Evolutionary conservation across 2,329 filamentous ascomycete genomes (phyloP).

Genomic region (Balansia obtecta): DNA sequence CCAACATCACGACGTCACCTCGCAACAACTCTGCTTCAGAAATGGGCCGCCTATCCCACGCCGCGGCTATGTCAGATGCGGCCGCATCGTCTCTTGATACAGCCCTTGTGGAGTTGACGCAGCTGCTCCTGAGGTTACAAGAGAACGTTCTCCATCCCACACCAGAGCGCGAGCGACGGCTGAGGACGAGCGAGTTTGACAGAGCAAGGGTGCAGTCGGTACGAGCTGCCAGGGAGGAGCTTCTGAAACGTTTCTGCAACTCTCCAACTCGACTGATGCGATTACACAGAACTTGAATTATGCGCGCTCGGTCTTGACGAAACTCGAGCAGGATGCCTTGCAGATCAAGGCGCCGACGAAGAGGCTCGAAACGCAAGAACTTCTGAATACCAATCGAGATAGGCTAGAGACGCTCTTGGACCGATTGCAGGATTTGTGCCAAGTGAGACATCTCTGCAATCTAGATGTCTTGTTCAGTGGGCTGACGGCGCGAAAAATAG

Average conservation of each 20-base stretch:
- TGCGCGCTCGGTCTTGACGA: slow-evolving; percentile 55
- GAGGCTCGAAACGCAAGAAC: slow-evolving; percentile 48
- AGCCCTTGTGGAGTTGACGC: slow-evolving; percentile 39
- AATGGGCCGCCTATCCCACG: not conserved
- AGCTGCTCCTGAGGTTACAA: slow-evolving; percentile 54
- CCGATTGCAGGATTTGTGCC: slow-evolving; percentile 54
- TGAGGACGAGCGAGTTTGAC: slow-evolving; percentile 53
- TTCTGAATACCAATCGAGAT: slow-evolving; percentile 53
- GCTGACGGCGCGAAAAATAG: slow-evolving; percentile 13
- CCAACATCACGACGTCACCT: not conserved
- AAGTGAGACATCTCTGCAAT: slow-evolving; percentile 29
- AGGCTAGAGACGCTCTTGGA: slow-evolving; percentile 53
- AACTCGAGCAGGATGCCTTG: slow-evolving; percentile 56
- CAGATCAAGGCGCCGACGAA: slow-evolving; percentile 44
- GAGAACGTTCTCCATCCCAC: slow-evolving; percentile 50
- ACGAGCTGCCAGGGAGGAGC: slow-evolving; percentile 21
- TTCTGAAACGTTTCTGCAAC: not conserved
- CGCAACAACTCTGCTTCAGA: not conserved
- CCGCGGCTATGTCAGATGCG: not conserved
- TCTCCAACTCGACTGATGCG: not conserved
- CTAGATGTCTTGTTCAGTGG: not conserved
- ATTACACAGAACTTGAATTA: slow-evolving; percentile 53
- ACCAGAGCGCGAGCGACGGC: slow-evolving; percentile 41
- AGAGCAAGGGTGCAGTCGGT: slow-evolving; percentile 31
- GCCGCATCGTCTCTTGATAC: slow-evolving; percentile 14